phyloP scores from a whole-genome alignment of 805 yeast species.

The Lachancea lanzarotensis region DNA sequence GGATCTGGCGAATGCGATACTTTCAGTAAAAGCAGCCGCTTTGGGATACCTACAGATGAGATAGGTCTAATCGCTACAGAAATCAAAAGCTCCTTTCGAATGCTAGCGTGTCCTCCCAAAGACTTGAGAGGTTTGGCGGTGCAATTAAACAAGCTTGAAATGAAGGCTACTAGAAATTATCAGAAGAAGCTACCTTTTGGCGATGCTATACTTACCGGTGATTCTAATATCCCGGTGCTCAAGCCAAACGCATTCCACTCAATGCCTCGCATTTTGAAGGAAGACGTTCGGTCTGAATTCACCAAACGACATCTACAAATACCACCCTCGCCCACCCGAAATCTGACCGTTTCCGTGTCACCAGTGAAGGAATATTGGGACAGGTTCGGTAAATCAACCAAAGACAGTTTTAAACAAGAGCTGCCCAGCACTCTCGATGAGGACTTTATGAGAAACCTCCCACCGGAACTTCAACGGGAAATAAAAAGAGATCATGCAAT shows the following conservation, averaged over 20 bases:
- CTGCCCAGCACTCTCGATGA: conserved; percentile 45
- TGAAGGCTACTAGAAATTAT: not conserved
- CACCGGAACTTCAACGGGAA: conserved; percentile 59
- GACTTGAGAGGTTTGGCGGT: conserved; percentile 79
- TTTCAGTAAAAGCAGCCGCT: conserved; percentile 46
- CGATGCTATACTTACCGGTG: conserved; percentile 4
- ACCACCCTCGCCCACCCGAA: conserved; percentile 3
- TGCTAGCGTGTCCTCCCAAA: conserved; percentile 50
- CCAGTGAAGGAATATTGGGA: conserved; percentile 11
- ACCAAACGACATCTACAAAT: conserved; percentile 10
- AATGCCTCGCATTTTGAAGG: conserved; percentile 11
- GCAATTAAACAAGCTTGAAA: conserved; percentile 49
- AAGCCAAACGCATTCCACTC: conserved; percentile 6
- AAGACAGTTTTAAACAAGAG: conserved; percentile 2
- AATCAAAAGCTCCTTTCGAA: conserved; percentile 48
- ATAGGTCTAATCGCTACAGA: conserved; percentile 57
- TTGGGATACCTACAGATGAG: conserved; percentile 59
- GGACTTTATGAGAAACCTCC: conserved; percentile 59
- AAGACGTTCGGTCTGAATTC: conserved; percentile 15
- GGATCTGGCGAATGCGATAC: conserved; percentile 82
- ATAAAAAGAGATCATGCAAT: conserved; percentile 44
- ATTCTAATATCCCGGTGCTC: conserved; percentile 3
- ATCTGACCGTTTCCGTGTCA: conserved; percentile 2
- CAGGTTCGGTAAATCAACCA: conserved; percentile 13
- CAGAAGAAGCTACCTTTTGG: conserved; percentile 30